Base-by-base conservation (phyloP, 164 flowering plant species). In the Liquidambar formosana region DNA sequence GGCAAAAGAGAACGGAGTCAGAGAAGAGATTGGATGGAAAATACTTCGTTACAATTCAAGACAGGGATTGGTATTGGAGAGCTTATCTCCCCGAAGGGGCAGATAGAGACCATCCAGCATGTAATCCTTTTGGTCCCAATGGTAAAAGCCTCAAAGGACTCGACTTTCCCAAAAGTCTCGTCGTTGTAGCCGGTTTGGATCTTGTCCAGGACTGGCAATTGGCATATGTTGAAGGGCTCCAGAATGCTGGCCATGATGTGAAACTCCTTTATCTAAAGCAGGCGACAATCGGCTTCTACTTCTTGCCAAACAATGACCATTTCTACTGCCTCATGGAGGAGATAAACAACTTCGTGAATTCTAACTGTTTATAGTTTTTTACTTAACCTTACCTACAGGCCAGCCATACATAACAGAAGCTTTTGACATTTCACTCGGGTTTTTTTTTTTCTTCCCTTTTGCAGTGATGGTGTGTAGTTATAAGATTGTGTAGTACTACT, bases 1-100 rank as follows among this genome's bases (percentile, higher is more conserved):
- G 93, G 26, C 70, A 82, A 60, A 64, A 66, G 52, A 70, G 91
- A 71, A 82, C 82, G 1, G 91, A 85, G 58, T 87, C 93, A 0
- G 93, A 89, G 76, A 82, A 54, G 63, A 78, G 66, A 64, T 59
- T 89, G 51, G 91, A 87, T 65, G 89, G 93, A 43, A 87, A 87
- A 41, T 89, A 89, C 74, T 89, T 89, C 63, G 89, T 89, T 8
- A 85, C 79, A 19, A 27, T 89, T 10, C 85, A 81, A 57, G 93
- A 87, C 63, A 76, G 93, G 12, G 91, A 88, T 64, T 88, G 93
- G 93, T 88, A 88, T 63, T 88, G 93, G 93, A 63, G 89, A 65
- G 93, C 93, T 2, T 88, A 51, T 73, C 74, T 88, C 1, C 93
- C 93, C 0, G 89, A 86, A 65, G 93, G 90, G 0, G 91, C 85